Evolutionary conservation across 1,284 basidiomycete genomes (phyloP).

Genomic region (Wallemia hederae): DNA sequence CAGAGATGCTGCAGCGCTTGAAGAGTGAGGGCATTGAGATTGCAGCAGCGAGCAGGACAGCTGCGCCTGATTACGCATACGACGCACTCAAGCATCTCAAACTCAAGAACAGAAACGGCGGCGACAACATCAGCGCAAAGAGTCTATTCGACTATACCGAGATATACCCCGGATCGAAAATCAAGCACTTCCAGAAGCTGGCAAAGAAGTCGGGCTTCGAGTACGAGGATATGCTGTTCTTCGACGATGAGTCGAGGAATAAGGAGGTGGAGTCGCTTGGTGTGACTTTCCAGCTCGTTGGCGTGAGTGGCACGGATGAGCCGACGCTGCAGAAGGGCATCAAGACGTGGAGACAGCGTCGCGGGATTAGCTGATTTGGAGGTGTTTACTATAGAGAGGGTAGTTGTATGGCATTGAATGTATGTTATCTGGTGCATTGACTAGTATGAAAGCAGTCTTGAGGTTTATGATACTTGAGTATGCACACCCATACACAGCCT

Average conservation of each 20-base stretch:
- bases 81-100: constrained; percentile 7
- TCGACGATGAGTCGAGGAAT: constrained; percentile 1
- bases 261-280: constrained; percentile 1
- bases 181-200: constrained; percentile 11
- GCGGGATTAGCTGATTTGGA: background rate
- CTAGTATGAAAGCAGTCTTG: no score
- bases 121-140: background rate
- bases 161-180: constrained; percentile 14
- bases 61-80: constrained; percentile 10
- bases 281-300: background rate
- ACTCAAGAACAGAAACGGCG: background rate
- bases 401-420: no score
- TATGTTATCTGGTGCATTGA: no score
- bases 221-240: constrained; percentile 11
- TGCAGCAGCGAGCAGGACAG: constrained; percentile 11
- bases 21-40: constrained; percentile 6
- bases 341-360: background rate
- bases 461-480: no score
- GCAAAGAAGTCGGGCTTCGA: constrained; percentile 9
- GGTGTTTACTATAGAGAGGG: no score
- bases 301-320: background rate
- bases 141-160: constrained; percentile 11
- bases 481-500: no score
- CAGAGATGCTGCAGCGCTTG: constrained; percentile 10
- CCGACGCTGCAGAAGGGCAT: background rate